Conservation (phyloP, 495 filamentous ascomycete genomes). For the Thermochaetoides thermophila region DNA sequence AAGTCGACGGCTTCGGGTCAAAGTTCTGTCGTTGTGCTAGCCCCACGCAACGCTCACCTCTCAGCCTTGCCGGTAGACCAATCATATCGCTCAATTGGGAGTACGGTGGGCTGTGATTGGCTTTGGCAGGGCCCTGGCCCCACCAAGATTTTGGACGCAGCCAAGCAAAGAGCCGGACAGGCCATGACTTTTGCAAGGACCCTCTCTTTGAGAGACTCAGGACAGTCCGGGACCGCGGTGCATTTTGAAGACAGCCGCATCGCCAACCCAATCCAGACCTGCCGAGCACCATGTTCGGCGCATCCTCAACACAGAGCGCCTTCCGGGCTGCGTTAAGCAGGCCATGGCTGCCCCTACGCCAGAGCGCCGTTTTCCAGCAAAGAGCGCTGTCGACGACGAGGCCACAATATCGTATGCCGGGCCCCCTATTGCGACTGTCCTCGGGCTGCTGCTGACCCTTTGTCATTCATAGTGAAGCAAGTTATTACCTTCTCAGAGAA, state of each 20-base stretch:
- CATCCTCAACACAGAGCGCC: constrained; percentile 3
- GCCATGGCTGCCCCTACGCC: constrained; percentile 5
- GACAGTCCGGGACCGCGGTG: neutral
- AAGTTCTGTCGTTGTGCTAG: too few species aligned
- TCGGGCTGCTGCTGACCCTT: neutral
- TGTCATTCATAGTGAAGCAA: constrained; percentile 3
- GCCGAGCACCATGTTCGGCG: constrained; percentile 10
- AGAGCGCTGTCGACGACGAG: constrained; percentile 14
- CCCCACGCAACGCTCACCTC: too few species aligned
- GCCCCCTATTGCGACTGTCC: neutral
- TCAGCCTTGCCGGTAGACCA: too few species aligned
- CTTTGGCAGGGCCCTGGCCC: neutral
- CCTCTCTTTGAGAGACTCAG: too few species aligned
- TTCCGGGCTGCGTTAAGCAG: constrained; percentile 10
- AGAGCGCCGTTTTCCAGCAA: constrained; percentile 1
- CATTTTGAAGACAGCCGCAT: neutral
- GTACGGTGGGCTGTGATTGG: constrained; percentile 1
- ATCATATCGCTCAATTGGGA: too few species aligned
- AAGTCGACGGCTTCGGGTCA: too few species aligned
- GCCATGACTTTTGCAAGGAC: too few species aligned
- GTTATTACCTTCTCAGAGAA: constrained; percentile 21
- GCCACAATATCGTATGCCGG: constrained; percentile 9
- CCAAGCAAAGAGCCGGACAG: too few species aligned
- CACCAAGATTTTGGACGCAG: constrained; percentile 1
- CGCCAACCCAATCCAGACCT: neutral